Evolutionary conservation across 257 asterid species (phyloP), one percentile per base, ranked within the genome.

Genomic region (Nyctanthes arbortristis): DNA sequence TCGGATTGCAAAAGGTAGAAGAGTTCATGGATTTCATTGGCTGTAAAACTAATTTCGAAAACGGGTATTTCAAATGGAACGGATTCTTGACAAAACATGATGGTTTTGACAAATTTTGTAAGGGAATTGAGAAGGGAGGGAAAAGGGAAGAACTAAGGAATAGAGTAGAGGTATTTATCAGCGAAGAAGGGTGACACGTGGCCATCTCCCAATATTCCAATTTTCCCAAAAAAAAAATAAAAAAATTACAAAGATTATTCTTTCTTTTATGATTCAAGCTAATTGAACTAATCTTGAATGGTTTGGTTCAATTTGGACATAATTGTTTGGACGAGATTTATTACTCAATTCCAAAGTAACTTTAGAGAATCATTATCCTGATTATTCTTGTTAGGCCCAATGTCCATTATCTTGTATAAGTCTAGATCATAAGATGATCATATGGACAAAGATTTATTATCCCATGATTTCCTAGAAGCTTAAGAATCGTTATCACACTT

Each of bases 61-160:
- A 80, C 78, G 62, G 87, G 86, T 64, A 75, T 27, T 6, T 70
- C 87, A 78, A 61, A 47, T 3, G 60, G 83, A 70, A 77, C 81
- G 82, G 83, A 88, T 70, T 89, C 86, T 71, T 77, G 72, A 1
- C 76, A 25, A 29, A 72, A 71, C 88, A 77, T 83, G 80, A 78
- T 87, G n/a, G 12, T 60, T 64, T 13, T 14, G 29, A 13, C 3
- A 22, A 7, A 4, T 3, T 11, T 2, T 12, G 3, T 2, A 30
- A 5, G n/a, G 11, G 32, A 67, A 11, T n/a, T 9, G 49, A 79
- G 67, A 75, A 77, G 85, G 72, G 83, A 63, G 84, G 85, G 95
- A 80, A 87, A 89, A 86, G 97, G 97, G 97, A 81, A 84, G 95
- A 84, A 87, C 3, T 66, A 73, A 74, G 73, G 79, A 45, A 72